These are phyloP conservation scores for Chytriomyces hyalinus DNA, from an alignment of 192 early-diverging fungal genomes.

Conservation along the genomic window DNA sequence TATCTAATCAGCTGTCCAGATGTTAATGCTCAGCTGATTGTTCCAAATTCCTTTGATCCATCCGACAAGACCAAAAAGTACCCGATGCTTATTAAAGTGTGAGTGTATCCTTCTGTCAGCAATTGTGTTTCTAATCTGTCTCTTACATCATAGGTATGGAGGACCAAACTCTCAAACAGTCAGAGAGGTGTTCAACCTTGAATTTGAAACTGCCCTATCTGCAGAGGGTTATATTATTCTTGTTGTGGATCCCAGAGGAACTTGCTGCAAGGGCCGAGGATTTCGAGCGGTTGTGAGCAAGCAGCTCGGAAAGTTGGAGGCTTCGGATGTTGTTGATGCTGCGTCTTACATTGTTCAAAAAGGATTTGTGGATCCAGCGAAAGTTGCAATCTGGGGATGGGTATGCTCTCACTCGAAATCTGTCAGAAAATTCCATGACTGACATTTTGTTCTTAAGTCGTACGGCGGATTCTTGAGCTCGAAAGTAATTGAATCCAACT, in stretches of 20 bases:
- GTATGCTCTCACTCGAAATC: constrained; percentile 37
- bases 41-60: constrained; percentile 80
- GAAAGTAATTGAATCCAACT: constrained; percentile 84
- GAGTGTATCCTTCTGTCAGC: constrained; percentile 43
- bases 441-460: constrained; percentile 55
- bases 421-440: constrained; percentile 5
- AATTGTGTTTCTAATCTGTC: background rate
- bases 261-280: constrained; percentile 81
- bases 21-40: constrained; percentile 80
- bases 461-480: constrained; percentile 90
- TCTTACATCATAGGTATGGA: constrained; percentile 55
- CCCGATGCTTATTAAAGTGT: constrained; percentile 82
- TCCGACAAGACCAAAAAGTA: constrained; percentile 66
- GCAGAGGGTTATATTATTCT: constrained; percentile 45
- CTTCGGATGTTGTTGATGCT: constrained; percentile 85
- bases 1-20: constrained; percentile 30
- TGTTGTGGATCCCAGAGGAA: constrained; percentile 85
- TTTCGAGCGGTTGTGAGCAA: constrained; percentile 78
- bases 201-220: constrained; percentile 53
- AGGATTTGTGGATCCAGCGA: constrained; percentile 77
- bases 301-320: constrained; percentile 81
- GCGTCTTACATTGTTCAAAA: constrained; percentile 67
- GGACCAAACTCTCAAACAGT: constrained; percentile 87
- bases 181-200: constrained; percentile 34
- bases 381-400: constrained; percentile 97